phyloP scores from a whole-genome alignment of 2,329 filamentous ascomycete genomes.

The Penicillium janthinellum region DNA sequence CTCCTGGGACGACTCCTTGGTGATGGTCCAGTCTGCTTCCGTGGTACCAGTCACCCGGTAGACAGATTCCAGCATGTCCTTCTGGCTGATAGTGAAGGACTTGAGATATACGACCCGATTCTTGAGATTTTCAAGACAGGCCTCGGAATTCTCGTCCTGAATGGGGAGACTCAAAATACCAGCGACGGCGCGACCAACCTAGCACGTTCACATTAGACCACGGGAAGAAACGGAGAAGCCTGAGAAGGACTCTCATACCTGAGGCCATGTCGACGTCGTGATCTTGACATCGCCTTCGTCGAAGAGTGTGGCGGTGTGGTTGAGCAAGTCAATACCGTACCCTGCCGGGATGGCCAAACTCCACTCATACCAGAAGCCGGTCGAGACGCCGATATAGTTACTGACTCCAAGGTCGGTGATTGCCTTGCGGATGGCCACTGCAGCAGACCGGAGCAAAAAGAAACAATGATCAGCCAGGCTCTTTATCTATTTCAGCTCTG shows the following conservation, averaged over 20 bases:
- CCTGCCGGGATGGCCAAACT: slow-evolving; percentile 36
- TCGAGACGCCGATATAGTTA: slow-evolving; percentile 28
- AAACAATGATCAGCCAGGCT: neutral
- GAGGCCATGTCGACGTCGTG: slow-evolving; percentile 43
- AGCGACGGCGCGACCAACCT: slow-evolving; percentile 54
- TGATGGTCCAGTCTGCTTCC: slow-evolving; percentile 48
- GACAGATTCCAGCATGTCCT: slow-evolving; percentile 30
- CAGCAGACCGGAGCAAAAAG: neutral
- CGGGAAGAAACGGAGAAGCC: slow-evolving; percentile 34
- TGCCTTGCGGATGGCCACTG: slow-evolving; percentile 11
- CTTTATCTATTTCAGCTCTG: neutral
- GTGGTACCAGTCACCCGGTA: slow-evolving; percentile 27
- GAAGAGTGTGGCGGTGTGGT: slow-evolving; percentile 43
- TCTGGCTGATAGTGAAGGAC: slow-evolving; percentile 25
- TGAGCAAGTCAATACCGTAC: slow-evolving; percentile 49
- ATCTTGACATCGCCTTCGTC: slow-evolving; percentile 58
- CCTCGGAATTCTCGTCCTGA: slow-evolving; percentile 1
- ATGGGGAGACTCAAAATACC: slow-evolving; percentile 45
- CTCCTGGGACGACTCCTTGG: slow-evolving; percentile 48
- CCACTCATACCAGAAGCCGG: slow-evolving; percentile 52
- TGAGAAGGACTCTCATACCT: slow-evolving; percentile 40
- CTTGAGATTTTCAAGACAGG: slow-evolving; percentile 17
- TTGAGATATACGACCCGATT: slow-evolving; percentile 22
- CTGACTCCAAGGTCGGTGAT: slow-evolving; percentile 27
- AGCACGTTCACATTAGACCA: slow-evolving; percentile 26